Evolutionary conservation across 352 stramenopile genomes (phyloP), one percentile per base, ranked within the genome.

Genomic region (Plasmopara viticola): DNA sequence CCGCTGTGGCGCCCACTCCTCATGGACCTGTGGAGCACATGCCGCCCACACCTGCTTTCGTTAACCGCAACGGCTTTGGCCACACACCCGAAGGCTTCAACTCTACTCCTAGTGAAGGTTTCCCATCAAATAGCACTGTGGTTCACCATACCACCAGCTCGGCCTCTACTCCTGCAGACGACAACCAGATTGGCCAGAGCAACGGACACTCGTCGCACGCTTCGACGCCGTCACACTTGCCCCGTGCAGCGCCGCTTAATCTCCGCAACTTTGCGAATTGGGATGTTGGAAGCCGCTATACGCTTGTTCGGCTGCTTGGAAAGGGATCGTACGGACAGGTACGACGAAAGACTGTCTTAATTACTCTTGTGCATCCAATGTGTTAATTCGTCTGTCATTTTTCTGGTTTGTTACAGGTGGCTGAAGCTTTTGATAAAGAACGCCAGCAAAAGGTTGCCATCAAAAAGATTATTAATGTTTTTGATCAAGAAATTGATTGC

Each of bases 401-500:
- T 20, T 40, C 35, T 56, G 1, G 8, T 51, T 13, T n/a, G n/a
- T 29, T 54, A 10, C 42, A 84, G 70, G 78, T 90, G 18, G 78
- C 78, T 0, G 84, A 94, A 53, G 84, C 84, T 5, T 90, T 87
- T 57, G 84, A 94, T 56, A 89, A 57, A 0, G 67, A 89, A 48
- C 68, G 65, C 5, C 69, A 90, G 46, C 87, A 88, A 58, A 91
- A 90, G 33, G 84, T 94, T 38, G 84, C 84, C 0, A 94, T 94
- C 60, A 94, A 94, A 64, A 90, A 90, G 70, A 90, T 94, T 55
- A 84, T 88, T 42, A 92, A 91, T 49, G 84, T 94, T 20, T 94
- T 94, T 48, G 79, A 90, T 57, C 81, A 91, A 39, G 80, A 88
- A 49, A 89, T 92, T 44, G 84, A 94, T 64, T 90, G 79, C 77